Evolutionary conservation across 129 eudicot genomes (phyloP), one percentile per base, ranked within the genome.

Genomic region (Chrysanthemum makinoi): DNA sequence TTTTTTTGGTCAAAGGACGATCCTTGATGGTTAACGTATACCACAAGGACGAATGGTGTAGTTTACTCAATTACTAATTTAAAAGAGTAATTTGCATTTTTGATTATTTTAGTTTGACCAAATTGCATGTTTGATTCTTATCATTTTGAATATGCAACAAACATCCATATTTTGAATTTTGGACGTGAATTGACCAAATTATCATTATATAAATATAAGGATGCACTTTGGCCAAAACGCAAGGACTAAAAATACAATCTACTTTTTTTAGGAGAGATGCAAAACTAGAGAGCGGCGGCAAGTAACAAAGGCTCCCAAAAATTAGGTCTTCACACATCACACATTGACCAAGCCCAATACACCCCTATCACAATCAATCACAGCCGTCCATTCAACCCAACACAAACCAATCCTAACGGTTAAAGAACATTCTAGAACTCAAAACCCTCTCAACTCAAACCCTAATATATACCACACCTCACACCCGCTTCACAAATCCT

Each of bases 371-470:
- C 44, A n/a, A 30, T 44, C 3, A 72, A 69, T 44, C 53, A 28
- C 14, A 22, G 44, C 80, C 80, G 80, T 77, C 66, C 75, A 69
- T 33, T 69, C 33, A 8, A 50, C 17, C 61, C 61, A 3, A 0
- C 35, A 49, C 46, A 77, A 77, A 61, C 13, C 81, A 63, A 77
- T 77, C 81, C 70, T 33, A 73, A 72, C 77, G 83, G 84, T 75
- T 52, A 62, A 74, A 71, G 84, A 80, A 80, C 84, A 75, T 80
- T 80, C 84, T 75, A 75, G 84, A 80, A 75, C 76, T 39, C 80
- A 17, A 33, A 65, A 43, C 66, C 64, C 76, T 68, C 16, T 18
- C 6, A 24, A 62, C 16, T 18, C 6, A 24, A 11, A 2, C 68
- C 49, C 73, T 67, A 11, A 59, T 72, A 66, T 67, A 67, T 56